Base-by-base conservation (phyloP, 1,284 basidiomycete species). In the Microbotryum intermedium region DNA sequence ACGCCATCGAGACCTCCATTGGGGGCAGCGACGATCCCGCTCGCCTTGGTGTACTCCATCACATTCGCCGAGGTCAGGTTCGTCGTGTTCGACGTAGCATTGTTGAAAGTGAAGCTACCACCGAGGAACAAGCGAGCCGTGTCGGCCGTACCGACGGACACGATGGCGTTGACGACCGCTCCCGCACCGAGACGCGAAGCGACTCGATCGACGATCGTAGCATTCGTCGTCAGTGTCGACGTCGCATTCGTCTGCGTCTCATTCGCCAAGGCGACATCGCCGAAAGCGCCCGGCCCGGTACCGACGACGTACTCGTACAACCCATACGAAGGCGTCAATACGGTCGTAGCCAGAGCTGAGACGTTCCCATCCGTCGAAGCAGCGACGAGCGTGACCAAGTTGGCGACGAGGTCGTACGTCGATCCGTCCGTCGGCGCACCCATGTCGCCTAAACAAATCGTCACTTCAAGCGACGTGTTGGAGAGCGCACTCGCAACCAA, bases 401-500 rank as follows among this genome's bases (percentile, higher is more conserved):
- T 87, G 4, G 91, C 92, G 4, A 95, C 85, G 29, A 94, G 74
- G 54, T 86, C 82, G 72, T 84, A 92, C 67, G 57, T 84, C 75
- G 34, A 84, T 84, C 56, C 81, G 76, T 69, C 82, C 78, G 25
- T 86, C 84, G 58, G 74, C 77, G 34, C 6, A 83, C 82, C 54
- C 90, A 78, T 11, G 79, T 79, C 79, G 90, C 84, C 23, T 20
- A 71, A 62, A 13, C 58, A 58, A 58, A 72, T 62, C 18, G 61
- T 60, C 45, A 71, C 64, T 11, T 58, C 47, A 21, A 68, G 34
- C 29, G 56, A 30, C 44, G 25, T 46, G 7, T 28, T 26, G 3
- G 55, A 44, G 23, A 80, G 80, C 59, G 95, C 79, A 0, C 86
- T 90, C 16, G 84, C 83, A 29, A 81, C 81, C 73, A 92, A 93